Evolutionary conservation across 192 early-diverging fungal genomes (phyloP).

Genomic region (Blastocladiella britannica): DNA sequence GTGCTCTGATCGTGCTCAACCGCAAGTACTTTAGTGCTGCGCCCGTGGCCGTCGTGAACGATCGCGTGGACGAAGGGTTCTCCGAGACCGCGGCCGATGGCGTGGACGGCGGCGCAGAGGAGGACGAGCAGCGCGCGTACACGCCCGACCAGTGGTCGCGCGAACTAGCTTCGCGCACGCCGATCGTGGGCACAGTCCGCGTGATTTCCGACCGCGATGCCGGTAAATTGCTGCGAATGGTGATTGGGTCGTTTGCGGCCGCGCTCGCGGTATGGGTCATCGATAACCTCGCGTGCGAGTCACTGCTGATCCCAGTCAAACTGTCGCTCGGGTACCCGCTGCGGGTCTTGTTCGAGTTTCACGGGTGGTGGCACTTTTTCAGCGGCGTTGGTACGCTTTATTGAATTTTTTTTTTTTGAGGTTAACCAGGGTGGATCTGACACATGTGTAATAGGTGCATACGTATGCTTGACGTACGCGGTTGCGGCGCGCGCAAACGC

Average conservation of each 20-base stretch:
- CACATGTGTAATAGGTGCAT: too few species aligned
- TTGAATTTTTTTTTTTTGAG: too few species aligned
- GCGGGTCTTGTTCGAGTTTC: constrained; percentile 16
- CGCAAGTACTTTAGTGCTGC: too few species aligned
- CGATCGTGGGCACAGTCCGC: too few species aligned
- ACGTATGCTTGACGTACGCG: not conserved
- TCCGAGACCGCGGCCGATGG: too few species aligned
- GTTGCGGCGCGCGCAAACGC: not conserved
- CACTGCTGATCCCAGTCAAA: constrained; percentile 6
- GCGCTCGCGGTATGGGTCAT: constrained; percentile 18
- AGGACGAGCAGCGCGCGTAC: too few species aligned
- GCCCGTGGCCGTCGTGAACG: too few species aligned
- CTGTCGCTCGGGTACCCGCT: constrained; percentile 15
- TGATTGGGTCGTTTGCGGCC: constrained; percentile 2
- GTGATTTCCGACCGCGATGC: not conserved
- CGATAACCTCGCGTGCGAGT: constrained; percentile 18
- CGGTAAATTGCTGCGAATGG: not conserved
- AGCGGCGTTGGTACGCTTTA: constrained; percentile 2
- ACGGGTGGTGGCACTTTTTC: constrained; percentile 27
- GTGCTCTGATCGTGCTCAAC: not conserved
- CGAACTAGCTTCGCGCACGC: too few species aligned
- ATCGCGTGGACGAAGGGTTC: too few species aligned
- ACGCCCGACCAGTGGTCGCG: too few species aligned
- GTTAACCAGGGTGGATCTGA: too few species aligned
- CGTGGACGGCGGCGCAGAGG: too few species aligned